phyloP scores from a whole-genome alignment of 2,329 filamentous ascomycete genomes.

The Capronia epimyces region DNA sequence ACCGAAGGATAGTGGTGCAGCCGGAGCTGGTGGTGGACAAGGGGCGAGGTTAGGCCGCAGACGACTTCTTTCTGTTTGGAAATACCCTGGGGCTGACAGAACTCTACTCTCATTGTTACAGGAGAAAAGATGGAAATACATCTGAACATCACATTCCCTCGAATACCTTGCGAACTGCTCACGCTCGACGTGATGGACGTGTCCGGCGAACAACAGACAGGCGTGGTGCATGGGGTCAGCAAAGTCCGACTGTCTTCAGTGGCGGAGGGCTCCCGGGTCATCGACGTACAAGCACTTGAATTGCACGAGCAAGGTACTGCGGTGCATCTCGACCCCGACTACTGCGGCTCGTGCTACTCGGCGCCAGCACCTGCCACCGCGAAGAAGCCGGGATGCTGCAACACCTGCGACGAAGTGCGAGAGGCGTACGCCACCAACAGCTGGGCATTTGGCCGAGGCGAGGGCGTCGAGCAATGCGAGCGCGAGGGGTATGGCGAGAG shows the following conservation, averaged over 20 bases:
- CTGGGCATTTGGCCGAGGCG: conserved; percentile 91
- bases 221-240: conserved; percentile 84
- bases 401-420: conserved; percentile 92
- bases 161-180: conserved; percentile 87
- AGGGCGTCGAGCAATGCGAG: conserved; percentile 89
- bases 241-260: conserved; percentile 76
- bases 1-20: conserved; percentile 75
- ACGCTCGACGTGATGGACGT: conserved; percentile 99
- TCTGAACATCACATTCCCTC: conserved; percentile 92
- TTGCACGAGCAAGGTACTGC: conserved; percentile 67
- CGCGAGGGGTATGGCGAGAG: conserved; percentile 90
- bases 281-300: conserved; percentile 63
- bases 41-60: conserved; percentile 67
- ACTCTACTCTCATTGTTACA: conserved; percentile 33
- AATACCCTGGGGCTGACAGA: neutral
- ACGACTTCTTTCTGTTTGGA: neutral
- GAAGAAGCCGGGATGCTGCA: conserved; percentile 83
- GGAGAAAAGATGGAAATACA: conserved; percentile 99
- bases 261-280: conserved; percentile 67
- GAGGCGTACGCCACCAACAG: conserved; percentile 84
- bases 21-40: conserved; percentile 96
- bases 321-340: conserved; percentile 77
- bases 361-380: conserved; percentile 66
- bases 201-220: conserved; percentile 91
- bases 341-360: conserved; percentile 92